These are phyloP conservation scores for Anthoceros angustus DNA, from an alignment of 225 moss, liverwort and hornwort species.

Conservation along the genomic window DNA sequence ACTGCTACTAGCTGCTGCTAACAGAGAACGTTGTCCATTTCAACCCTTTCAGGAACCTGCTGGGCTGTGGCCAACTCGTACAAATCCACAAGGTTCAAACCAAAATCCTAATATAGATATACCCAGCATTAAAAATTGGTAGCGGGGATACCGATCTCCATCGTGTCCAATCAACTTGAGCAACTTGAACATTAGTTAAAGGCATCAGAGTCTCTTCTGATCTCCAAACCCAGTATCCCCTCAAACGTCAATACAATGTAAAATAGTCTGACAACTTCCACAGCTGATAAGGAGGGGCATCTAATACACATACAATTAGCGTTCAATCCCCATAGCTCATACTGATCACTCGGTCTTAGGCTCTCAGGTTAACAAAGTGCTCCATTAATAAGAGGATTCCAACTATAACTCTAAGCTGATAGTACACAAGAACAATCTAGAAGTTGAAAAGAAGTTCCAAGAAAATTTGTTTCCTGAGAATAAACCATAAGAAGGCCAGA, in stretches of 20 bases:
- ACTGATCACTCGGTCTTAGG: not conserved
- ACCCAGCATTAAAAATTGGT: constrained; percentile 2
- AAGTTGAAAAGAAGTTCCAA: not conserved
- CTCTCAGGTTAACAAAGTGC: not conserved
- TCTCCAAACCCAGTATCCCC: not conserved
- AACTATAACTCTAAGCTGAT: not conserved
- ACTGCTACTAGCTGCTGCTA: no score
- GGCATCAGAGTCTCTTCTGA: not conserved
- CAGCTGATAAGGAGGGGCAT: constrained; percentile 1
- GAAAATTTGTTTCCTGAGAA: constrained; percentile 4
- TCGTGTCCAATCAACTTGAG: not conserved
- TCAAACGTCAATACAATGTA: not conserved
- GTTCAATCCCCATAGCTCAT: not conserved
- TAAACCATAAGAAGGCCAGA: not conserved
- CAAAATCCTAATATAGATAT: not conserved
- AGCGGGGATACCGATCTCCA: not conserved
- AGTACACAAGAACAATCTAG: not conserved
- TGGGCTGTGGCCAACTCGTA: not conserved
- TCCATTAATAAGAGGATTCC: constrained; percentile 1
- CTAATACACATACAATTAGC: not conserved
- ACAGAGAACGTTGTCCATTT: no score
- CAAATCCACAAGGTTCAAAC: not conserved
- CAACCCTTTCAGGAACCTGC: no score
- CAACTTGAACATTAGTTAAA: not conserved
- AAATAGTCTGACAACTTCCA: not conserved